phyloP scores from a whole-genome alignment of 192 early-diverging fungal genomes.

The Umbelopsis vinacea region DNA sequence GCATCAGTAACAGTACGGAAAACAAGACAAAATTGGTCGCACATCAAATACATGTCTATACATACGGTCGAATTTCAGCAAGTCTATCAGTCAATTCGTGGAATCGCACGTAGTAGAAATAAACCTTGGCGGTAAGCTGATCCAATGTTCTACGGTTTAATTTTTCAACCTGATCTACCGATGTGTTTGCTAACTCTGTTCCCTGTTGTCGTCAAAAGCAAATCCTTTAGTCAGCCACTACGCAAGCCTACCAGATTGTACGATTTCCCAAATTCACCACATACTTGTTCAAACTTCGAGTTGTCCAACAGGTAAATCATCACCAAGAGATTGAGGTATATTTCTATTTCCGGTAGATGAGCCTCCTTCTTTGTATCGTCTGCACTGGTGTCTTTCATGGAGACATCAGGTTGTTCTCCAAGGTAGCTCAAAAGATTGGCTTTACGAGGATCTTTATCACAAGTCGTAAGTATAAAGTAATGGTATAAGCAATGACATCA shows the following conservation, averaged over 20 bases:
- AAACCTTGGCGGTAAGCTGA: constrained; percentile 84
- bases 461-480: neutral
- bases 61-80: constrained; percentile 77
- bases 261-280: neutral
- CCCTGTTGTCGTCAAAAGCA: constrained; percentile 51
- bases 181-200: constrained; percentile 63
- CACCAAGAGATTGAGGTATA: constrained; percentile 83
- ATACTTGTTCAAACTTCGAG: constrained; percentile 69
- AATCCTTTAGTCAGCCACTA: too few relatives aligned
- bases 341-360: constrained; percentile 75
- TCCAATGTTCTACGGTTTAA: constrained; percentile 92
- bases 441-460: constrained; percentile 37
- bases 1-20: constrained; percentile 1
- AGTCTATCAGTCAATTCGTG: constrained; percentile 77
- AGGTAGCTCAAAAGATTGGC: constrained; percentile 36
- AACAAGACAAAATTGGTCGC: too few relatives aligned
- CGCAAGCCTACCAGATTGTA: too few relatives aligned
- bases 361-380: constrained; percentile 40
- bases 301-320: constrained; percentile 85
- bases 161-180: constrained; percentile 64
- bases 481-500: neutral
- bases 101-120: constrained; percentile 94
- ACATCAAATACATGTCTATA: constrained; percentile 16
- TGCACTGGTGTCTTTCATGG: constrained; percentile 53
- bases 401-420: constrained; percentile 36